Evolutionary conservation across 108 stramenopile species (phyloP).

Genomic region (Schizochytrium sp.): DNA sequence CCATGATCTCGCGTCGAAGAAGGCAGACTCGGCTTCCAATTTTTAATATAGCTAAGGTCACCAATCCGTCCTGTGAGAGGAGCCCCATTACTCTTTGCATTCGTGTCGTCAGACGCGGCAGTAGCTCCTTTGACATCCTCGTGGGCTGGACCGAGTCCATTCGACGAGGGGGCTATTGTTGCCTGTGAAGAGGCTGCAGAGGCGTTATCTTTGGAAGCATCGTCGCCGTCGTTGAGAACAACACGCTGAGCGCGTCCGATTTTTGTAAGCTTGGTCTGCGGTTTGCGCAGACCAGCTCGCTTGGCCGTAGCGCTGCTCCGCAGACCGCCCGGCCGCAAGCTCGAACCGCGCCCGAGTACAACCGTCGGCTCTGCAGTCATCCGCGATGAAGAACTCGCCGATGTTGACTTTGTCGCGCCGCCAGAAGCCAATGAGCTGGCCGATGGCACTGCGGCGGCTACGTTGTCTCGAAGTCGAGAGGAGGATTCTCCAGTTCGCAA

Average conservation of each 20-base stretch:
- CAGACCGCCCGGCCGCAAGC: neutral
- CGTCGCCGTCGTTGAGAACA: neutral
- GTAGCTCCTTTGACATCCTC: too few species aligned
- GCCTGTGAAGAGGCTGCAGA: too few species aligned
- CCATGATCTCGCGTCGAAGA: neutral
- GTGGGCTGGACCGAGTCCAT: too few species aligned
- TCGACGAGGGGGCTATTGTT: too few species aligned
- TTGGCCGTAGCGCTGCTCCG: neutral
- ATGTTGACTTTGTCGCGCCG: neutral
- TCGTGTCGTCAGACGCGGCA: too few species aligned
- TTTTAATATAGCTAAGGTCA: neutral
- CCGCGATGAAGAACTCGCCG: too few species aligned
- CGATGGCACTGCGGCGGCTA: neutral
- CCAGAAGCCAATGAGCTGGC: neutral
- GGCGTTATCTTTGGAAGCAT: too few species aligned
- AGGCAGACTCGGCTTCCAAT: neutral
- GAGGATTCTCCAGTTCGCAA: neutral
- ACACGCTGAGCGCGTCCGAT: neutral
- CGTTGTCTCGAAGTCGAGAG: neutral
- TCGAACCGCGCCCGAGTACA: neutral
- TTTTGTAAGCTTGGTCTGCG: neutral
- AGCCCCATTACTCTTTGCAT: neutral
- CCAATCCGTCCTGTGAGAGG: neutral
- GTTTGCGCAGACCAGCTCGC: neutral
- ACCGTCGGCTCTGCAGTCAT: neutral